A percentile compares a stretch with the other conserved stretches of the same genome.
These are phyloP conservation scores for Colletotrichum sp. DNA, from an alignment of 2,329 filamentous ascomycete genomes.

Conservation along the genomic window DNA sequence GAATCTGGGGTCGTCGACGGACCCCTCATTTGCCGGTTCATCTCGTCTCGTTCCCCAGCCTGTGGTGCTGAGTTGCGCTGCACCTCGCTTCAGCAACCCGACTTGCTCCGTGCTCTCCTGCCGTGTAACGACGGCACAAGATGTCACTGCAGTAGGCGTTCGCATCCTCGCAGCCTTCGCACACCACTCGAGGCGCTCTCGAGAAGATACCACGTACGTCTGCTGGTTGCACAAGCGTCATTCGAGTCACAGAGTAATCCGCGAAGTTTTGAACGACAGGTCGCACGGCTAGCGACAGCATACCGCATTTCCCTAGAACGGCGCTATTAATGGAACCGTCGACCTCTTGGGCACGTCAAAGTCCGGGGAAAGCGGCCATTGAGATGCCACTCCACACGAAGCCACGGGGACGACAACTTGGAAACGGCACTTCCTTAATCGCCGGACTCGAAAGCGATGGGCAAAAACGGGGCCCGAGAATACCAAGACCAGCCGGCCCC, in stretches of 20 bases:
- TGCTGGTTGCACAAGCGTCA: neutral
- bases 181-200: neutral
- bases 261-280: neutral
- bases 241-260: neutral
- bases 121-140: constrained; percentile 18
- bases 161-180: neutral
- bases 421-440: neutral
- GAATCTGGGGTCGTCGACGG: neutral
- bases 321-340: neutral
- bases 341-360: neutral
- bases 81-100: constrained; percentile 7
- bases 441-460: neutral
- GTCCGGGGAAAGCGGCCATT: neutral
- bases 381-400: neutral
- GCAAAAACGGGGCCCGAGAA: neutral
- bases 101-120: constrained; percentile 13
- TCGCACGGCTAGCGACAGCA: neutral
- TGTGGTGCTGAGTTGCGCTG: neutral
- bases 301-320: neutral
- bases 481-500: neutral
- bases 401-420: neutral
- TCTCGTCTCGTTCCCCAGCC: neutral
- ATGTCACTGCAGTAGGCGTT: constrained; percentile 2
- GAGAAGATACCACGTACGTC: neutral
- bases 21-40: constrained; percentile 9